These are phyloP conservation scores for Colletotrichum cuscutae DNA, from an alignment of 2,329 filamentous ascomycete genomes.

Conservation along the genomic window DNA sequence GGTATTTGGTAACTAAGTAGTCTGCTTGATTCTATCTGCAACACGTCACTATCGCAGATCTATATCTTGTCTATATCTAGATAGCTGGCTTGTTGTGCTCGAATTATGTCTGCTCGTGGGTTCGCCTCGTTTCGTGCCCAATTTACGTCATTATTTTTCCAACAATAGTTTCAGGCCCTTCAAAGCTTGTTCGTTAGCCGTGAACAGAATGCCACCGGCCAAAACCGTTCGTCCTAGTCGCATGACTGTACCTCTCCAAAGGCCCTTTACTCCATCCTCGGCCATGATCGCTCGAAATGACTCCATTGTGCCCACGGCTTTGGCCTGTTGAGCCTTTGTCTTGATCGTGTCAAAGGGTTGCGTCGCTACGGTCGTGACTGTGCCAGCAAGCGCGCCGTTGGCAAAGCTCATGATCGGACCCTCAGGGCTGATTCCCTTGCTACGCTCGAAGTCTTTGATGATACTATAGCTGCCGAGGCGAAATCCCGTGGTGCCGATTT, in stretches of 20 bases:
- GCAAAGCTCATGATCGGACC: slow-evolving; percentile 18
- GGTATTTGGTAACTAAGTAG: no score
- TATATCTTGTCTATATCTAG: neutral
- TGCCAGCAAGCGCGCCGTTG: slow-evolving; percentile 23
- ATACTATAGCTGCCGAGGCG: slow-evolving; percentile 25
- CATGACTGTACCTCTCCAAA: slow-evolving; percentile 26
- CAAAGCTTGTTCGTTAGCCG: slow-evolving; percentile 18
- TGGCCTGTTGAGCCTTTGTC: slow-evolving; percentile 22
- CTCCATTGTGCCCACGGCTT: slow-evolving; percentile 19
- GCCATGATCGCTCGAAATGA: slow-evolving; percentile 9
- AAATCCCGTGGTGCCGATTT: slow-evolving; percentile 25
- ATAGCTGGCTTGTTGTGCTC: neutral
- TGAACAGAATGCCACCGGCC: slow-evolving; percentile 26
- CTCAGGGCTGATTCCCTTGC: neutral
- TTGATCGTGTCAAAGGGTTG: slow-evolving; percentile 27
- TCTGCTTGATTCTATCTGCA: neutral
- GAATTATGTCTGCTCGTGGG: neutral
- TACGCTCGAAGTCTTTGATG: slow-evolving; percentile 26
- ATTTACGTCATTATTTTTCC: neutral
- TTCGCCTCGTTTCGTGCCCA: neutral
- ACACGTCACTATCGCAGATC: neutral
- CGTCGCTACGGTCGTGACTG: slow-evolving; percentile 19
- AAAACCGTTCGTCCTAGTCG: slow-evolving; percentile 14
- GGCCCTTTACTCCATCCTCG: slow-evolving; percentile 17
- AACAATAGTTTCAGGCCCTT: slow-evolving; percentile 11